Base-by-base conservation (phyloP, 1,284 basidiomycete species). In the Rhodotorula glutinis region DNA sequence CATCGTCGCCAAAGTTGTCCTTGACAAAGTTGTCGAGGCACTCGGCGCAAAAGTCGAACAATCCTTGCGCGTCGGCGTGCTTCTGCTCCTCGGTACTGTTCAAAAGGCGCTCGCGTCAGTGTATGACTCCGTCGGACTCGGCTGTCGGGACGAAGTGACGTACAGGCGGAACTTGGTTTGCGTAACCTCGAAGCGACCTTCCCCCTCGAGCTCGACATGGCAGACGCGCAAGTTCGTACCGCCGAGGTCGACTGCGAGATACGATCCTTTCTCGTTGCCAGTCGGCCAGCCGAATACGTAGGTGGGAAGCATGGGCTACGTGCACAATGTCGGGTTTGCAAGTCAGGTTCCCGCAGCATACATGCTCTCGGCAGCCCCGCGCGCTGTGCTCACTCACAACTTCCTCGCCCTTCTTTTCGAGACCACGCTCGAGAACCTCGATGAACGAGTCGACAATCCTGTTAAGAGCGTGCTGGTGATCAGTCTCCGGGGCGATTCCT, bases 221-320 rank as follows among this genome's bases (percentile, higher is more conserved):
- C 95, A 99, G 61, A 98, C 95, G 62, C 95, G 92, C 46, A 99
- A 84, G 78, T 99, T 98, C 56, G 96, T 98, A 57, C 93, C 93
- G 70, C 94, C 95, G 57, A 98, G 87, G 80, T 98, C 96, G 59
- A 99, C 82, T 4, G 96, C 92, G 60, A 98, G 87, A 79, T 85
- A 97, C 62, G 95, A 89, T 52, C 96, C 96, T 19, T 82, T 83
- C 81, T 99, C 95, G 63, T 91, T 79, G 7, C 95, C 92, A 13
- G 87, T 85, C 23, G 95, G 96, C 89, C 92, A 98, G 52, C 92
- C 94, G 77, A 98, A 98, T 62, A 98, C 95, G 79, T 84, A 98
- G 1, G 95, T 93, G 8, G 96, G 95, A 65, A 98, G 77, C 79
- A 80, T 80, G 41, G 79, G 78, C 78, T 79, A 51, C 7, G 43